These are phyloP conservation scores for Plicaturopsis crispa DNA, from an alignment of 768 basidiomycete genomes.

Conservation along the genomic window DNA sequence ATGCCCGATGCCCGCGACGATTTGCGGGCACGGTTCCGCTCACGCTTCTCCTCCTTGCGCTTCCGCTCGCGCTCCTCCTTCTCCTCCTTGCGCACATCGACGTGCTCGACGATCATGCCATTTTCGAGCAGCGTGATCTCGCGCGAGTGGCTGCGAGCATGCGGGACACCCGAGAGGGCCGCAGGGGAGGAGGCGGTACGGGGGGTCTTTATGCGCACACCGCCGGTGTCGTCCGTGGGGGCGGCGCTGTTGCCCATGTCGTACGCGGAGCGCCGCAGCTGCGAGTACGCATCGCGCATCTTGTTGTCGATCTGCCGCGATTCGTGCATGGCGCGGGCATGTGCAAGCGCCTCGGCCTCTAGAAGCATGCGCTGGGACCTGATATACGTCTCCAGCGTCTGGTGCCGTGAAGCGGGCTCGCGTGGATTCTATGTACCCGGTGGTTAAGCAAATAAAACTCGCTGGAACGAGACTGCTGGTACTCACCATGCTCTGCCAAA, in stretches of 20 bases:
- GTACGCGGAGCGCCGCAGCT: constrained; percentile 72
- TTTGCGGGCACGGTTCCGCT: constrained; percentile 53
- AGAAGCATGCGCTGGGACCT: constrained; percentile 73
- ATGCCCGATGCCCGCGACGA: constrained; percentile 62
- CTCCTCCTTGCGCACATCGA: constrained; percentile 76
- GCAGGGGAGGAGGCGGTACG: constrained; percentile 26
- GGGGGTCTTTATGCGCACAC: constrained; percentile 66
- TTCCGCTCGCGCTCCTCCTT: constrained; percentile 64
- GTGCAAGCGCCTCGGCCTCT: constrained; percentile 76
- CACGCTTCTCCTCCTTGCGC: constrained; percentile 60
- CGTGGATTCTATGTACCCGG: constrained; percentile 80
- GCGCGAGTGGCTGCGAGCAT: constrained; percentile 47
- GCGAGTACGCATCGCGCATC: constrained; percentile 75
- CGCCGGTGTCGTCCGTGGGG: constrained; percentile 49
- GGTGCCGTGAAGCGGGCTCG: constrained; percentile 79
- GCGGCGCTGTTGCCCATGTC: constrained; percentile 45
- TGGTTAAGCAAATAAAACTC: too few relatives aligned
- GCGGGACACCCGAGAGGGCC: constrained; percentile 24
- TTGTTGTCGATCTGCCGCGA: constrained; percentile 66
- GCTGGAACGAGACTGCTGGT: too few relatives aligned
- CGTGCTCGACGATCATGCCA: constrained; percentile 84
- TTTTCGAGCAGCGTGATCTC: constrained; percentile 81
- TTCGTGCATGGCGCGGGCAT: constrained; percentile 71
- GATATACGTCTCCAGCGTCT: constrained; percentile 77
- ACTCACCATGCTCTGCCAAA: constrained; percentile 76